Conservation (phyloP, 768 basidiomycete species). For the Russula olivacea region DNA sequence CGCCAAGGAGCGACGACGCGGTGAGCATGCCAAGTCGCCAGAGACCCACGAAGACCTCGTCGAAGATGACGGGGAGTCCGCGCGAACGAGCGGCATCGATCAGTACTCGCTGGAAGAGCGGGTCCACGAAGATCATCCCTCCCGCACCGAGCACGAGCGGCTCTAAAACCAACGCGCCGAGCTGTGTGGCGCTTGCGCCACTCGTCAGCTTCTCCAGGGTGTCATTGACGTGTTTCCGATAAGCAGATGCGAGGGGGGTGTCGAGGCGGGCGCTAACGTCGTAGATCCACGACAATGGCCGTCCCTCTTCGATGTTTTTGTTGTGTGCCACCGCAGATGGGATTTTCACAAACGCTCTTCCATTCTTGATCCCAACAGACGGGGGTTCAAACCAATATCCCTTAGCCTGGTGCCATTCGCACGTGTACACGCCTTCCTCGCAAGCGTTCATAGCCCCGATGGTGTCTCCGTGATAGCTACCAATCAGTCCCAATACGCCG, state of each 20-base stretch:
- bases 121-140: conserved; percentile 96
- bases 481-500: conserved; percentile 79
- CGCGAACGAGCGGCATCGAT: conserved; percentile 74
- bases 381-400: conserved; percentile 95
- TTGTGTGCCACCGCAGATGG: conserved; percentile 41
- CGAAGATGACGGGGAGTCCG: conserved; percentile 86
- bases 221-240: conserved; percentile 51
- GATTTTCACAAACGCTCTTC: conserved; percentile 47
- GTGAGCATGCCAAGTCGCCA: conserved; percentile 76
- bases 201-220: conserved; percentile 44
- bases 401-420: conserved; percentile 92
- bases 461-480: conserved; percentile 97
- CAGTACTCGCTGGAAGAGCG: conserved; percentile 86
- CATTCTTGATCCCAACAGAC: conserved; percentile 60
- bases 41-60: conserved; percentile 95
- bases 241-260: conserved; percentile 56
- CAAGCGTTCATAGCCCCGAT: conserved; percentile 97
- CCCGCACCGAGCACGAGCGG: conserved; percentile 93
- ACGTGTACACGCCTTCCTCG: conserved; percentile 86
- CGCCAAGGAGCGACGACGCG: conserved; percentile 58
- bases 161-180: conserved; percentile 82
- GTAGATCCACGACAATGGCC: conserved; percentile 59
- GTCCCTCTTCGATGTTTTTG: conserved; percentile 31
- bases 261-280: conserved; percentile 56
- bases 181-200: conserved; percentile 33